A percentile compares a stretch with the other conserved stretches of the same genome.
Conservation (phyloP, 2,329 filamentous ascomycete genomes). For the Aspergillus pseudoviridinutans region DNA sequence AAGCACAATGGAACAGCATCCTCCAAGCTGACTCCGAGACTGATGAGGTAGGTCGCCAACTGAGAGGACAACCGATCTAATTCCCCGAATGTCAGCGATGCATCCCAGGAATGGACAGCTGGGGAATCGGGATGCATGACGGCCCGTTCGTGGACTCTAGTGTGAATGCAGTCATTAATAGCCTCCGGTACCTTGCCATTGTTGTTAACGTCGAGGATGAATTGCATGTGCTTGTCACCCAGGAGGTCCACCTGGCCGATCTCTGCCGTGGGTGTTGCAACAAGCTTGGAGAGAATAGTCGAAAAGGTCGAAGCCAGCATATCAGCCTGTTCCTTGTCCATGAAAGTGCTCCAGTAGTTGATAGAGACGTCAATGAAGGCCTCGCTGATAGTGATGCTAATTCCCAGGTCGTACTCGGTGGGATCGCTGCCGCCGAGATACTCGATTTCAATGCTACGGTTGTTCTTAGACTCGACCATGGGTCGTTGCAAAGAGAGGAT, state of each 20-base stretch:
- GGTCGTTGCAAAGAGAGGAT: slow-evolving; percentile 1
- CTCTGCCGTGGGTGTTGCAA: neutral
- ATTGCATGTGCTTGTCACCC: neutral
- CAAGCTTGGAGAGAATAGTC: neutral
- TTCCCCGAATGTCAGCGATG: slow-evolving; percentile 4
- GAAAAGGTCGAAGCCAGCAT: neutral
- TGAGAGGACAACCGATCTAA: slow-evolving; percentile 20
- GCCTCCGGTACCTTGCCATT: neutral
- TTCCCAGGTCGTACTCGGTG: neutral
- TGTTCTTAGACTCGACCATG: neutral
- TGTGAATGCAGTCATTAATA: neutral
- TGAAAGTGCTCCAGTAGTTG: neutral
- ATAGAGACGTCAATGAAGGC: neutral
- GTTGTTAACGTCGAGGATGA: neutral
- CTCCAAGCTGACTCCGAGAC: slow-evolving; percentile 17
- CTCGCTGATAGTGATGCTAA: neutral
- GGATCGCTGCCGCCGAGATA: neutral
- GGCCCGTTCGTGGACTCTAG: neutral
- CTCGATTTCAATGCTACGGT: neutral
- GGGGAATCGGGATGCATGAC: neutral
- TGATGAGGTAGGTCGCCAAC: slow-evolving; percentile 21
- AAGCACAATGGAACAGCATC: slow-evolving; percentile 6
- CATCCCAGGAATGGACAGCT: slow-evolving; percentile 12
- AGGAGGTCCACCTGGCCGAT: neutral
- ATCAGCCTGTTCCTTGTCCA: neutral